Evolutionary conservation across 371 early-diverging fungal genomes (phyloP).

Genomic region (Actinomortierella ambigua): DNA sequence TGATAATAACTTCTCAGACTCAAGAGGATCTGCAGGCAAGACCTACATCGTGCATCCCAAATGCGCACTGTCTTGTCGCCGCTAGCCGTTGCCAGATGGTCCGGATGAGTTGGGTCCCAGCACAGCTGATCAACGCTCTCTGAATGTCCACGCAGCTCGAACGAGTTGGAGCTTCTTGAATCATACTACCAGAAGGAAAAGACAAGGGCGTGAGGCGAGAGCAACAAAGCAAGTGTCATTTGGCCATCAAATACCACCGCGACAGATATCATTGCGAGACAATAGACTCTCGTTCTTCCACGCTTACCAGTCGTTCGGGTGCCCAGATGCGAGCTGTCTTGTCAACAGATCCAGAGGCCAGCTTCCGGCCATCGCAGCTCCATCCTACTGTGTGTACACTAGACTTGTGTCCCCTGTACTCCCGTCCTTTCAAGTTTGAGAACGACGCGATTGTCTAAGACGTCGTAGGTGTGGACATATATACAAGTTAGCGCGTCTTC

Average conservation of each 20-base stretch:
- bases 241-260: background rate
- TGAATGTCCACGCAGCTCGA: slow-evolving; percentile 81
- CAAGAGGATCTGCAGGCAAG: slow-evolving; percentile 1
- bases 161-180: slow-evolving; percentile 62
- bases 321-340: slow-evolving; percentile 74
- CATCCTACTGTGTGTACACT: slow-evolving; percentile 71
- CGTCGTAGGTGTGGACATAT: no score
- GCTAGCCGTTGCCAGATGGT: slow-evolving; percentile 82
- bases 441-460: slow-evolving; percentile 39
- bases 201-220: background rate
- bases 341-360: slow-evolving; percentile 73
- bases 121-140: slow-evolving; percentile 85
- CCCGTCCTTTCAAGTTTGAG: slow-evolving; percentile 42
- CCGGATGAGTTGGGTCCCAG: slow-evolving; percentile 83
- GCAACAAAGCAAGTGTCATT: background rate
- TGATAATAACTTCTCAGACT: background rate
- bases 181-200: slow-evolving; percentile 52
- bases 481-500: background rate
- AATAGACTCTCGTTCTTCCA: background rate
- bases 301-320: slow-evolving; percentile 62
- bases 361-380: slow-evolving; percentile 67
- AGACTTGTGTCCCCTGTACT: slow-evolving; percentile 62
- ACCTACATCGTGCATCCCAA: slow-evolving; percentile 85
- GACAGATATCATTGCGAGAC: background rate
- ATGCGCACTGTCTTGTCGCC: slow-evolving; percentile 84